Percentiles rank a stretch among this genome's conserved stretches.
phyloP scores from a whole-genome alignment of 129 eudicot genomes.

The Chrysanthemum makinoi region DNA sequence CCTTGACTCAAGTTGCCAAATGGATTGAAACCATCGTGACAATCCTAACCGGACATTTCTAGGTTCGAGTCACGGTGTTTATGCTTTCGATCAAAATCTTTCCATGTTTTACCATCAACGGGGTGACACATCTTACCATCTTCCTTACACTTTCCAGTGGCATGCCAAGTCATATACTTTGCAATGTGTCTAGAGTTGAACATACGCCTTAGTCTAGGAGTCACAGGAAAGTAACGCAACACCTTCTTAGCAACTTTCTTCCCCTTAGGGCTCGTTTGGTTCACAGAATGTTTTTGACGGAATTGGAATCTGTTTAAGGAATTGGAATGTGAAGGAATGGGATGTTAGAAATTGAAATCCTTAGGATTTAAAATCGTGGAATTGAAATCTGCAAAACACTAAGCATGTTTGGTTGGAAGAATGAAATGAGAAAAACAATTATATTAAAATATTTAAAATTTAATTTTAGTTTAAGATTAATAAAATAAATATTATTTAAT shows the following conservation, averaged over 20 bases:
- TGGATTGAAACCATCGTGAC: conserved; percentile 26
- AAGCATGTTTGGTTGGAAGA: too few species aligned
- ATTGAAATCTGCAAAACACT: too few species aligned
- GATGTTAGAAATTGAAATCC: too few species aligned
- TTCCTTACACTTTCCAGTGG: background rate
- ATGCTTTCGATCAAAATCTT: background rate
- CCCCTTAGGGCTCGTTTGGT: too few species aligned
- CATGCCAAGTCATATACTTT: conserved; percentile 27
- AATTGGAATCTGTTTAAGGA: too few species aligned
- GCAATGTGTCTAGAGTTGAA: conserved; percentile 13
- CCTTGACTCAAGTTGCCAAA: conserved; percentile 2
- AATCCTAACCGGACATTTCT: conserved; percentile 11
- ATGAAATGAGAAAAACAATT: too few species aligned
- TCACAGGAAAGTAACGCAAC: conserved; percentile 26
- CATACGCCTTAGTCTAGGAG: conserved; percentile 23
- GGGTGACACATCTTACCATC: conserved; percentile 26
- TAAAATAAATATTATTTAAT: too few species aligned
- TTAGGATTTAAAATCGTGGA: too few species aligned
- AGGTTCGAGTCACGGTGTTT: background rate
- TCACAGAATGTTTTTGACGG: too few species aligned
- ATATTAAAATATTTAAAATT: too few species aligned
- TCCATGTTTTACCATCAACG: conserved; percentile 5
- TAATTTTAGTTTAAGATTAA: too few species aligned
- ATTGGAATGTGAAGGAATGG: too few species aligned
- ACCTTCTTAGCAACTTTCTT: background rate